These are phyloP conservation scores for Pseudogymnoascus destructans DNA, from an alignment of 2,329 filamentous ascomycete species.

Conservation along the genomic window DNA sequence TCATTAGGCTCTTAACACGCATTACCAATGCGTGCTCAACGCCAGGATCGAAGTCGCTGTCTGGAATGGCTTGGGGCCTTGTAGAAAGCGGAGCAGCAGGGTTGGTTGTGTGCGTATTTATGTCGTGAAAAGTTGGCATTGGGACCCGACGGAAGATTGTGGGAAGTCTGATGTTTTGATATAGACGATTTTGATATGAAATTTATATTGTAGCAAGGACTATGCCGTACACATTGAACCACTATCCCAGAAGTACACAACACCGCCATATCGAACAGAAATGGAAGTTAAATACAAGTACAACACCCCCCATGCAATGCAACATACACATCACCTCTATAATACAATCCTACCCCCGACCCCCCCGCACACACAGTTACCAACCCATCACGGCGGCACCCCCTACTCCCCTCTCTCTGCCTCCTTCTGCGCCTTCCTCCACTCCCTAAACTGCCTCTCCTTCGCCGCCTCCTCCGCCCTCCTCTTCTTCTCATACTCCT, in stretches of 20 bases:
- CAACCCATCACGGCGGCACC: neutral
- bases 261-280: neutral
- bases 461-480: constrained; percentile 14
- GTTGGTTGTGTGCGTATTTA: neutral
- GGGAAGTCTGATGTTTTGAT: neutral
- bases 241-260: neutral
- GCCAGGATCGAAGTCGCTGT: neutral
- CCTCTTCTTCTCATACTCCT: constrained; percentile 19
- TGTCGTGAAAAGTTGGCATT: neutral
- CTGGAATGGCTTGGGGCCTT: neutral
- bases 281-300: constrained; percentile 7
- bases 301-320: constrained; percentile 1
- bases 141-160: neutral
- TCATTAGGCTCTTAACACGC: too few species aligned
- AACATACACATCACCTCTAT: constrained; percentile 3
- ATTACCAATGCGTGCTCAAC: neutral
- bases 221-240: neutral
- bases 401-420: constrained; percentile 7
- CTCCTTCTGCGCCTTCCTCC: constrained; percentile 11
- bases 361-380: neutral
- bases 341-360: constrained; percentile 4
- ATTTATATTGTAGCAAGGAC: neutral
- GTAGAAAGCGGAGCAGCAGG: neutral
- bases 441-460: constrained; percentile 9
- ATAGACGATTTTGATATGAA: neutral